Conservation (phyloP, 2,329 filamentous ascomycete species). For the Aspergillus sp. region DNA sequence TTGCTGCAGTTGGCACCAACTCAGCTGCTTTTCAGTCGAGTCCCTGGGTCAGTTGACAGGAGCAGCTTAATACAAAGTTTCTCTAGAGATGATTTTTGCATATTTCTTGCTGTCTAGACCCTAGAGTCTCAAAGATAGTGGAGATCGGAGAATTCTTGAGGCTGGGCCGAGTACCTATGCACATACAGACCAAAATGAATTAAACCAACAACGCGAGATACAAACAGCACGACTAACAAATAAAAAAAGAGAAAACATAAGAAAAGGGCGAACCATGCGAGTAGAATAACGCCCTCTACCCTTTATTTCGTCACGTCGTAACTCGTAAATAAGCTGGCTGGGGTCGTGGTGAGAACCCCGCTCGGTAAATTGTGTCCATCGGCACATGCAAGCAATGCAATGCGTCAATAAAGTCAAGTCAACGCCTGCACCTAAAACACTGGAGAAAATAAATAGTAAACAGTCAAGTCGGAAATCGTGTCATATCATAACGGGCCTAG, state of each 20-base stretch:
- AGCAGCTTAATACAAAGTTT: too few species aligned
- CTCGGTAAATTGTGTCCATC: not conserved
- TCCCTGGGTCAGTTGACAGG: too few species aligned
- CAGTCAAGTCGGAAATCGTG: not conserved
- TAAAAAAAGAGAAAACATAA: not conserved
- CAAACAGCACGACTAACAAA: not conserved
- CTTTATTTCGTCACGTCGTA: constrained; percentile 3
- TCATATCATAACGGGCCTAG: not conserved
- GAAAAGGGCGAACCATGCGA: not conserved
- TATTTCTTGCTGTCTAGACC: not conserved
- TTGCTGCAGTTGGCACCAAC: too few species aligned
- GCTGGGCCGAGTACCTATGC: not conserved
- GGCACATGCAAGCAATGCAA: not conserved
- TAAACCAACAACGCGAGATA: not conserved
- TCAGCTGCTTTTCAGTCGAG: too few species aligned
- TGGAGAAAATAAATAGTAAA: not conserved
- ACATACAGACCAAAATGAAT: not conserved
- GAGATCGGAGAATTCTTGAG: too few species aligned
- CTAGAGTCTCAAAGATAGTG: not conserved
- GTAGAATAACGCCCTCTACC: not conserved
- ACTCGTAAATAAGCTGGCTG: not conserved
- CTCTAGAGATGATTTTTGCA: not conserved
- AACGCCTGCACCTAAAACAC: not conserved
- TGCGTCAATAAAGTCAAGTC: not conserved
- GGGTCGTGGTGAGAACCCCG: not conserved